These are phyloP conservation scores for Trichoderma asperelloides DNA, from an alignment of 495 filamentous ascomycete genomes.

Conservation along the genomic window DNA sequence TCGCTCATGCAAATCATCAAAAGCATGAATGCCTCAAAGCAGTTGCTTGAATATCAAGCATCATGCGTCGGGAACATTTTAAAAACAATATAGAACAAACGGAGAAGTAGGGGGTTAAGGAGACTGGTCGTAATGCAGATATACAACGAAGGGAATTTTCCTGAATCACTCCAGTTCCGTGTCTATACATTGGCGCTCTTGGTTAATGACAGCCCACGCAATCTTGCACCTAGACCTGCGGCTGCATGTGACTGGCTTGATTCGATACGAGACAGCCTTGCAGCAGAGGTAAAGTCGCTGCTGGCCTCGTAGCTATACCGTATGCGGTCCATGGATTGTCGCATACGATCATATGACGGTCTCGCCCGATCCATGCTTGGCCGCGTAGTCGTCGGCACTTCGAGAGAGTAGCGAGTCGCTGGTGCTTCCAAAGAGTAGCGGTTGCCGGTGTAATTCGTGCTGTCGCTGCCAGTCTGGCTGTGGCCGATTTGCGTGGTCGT, in stretches of 20 bases:
- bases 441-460: constrained; percentile 78
- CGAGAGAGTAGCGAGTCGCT: constrained; percentile 37
- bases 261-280: constrained; percentile 74
- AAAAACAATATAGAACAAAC: neutral
- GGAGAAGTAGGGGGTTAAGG: neutral
- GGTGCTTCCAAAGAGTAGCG: constrained; percentile 39
- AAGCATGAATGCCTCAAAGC: constrained; percentile 10
- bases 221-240: constrained; percentile 17
- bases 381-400: constrained; percentile 23
- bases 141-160: neutral
- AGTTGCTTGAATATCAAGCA: neutral
- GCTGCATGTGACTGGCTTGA: constrained; percentile 45
- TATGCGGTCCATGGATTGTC: constrained; percentile 64
- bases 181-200: constrained; percentile 19
- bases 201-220: constrained; percentile 27
- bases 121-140: neutral
- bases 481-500: constrained; percentile 72
- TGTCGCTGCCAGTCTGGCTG: constrained; percentile 87
- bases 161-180: neutral
- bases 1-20: constrained; percentile 15
- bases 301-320: constrained; percentile 74
- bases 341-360: constrained; percentile 69
- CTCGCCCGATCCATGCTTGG: constrained; percentile 61
- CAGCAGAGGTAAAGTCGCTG: constrained; percentile 84
- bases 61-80: neutral